Conservation (phyloP, 1,284 basidiomycete species). For the Fomitopsis betulina region DNA sequence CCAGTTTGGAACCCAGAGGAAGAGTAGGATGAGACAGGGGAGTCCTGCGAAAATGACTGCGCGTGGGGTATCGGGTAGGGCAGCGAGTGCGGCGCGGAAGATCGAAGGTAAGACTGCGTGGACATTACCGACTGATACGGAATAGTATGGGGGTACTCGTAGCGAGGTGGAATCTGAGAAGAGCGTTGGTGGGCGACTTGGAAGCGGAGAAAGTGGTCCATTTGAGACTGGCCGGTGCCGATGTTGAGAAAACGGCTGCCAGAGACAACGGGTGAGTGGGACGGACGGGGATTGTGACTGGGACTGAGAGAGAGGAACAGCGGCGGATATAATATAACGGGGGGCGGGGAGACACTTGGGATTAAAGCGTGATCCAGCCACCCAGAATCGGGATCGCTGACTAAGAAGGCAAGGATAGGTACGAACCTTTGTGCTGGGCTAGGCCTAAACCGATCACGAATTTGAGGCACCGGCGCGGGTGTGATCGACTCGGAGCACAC, state of each 20-base stretch:
- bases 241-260: constrained; percentile 6
- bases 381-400: not conserved
- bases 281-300: not conserved
- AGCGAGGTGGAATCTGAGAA: constrained; percentile 10
- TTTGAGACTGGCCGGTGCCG: constrained; percentile 10
- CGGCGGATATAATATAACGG: constrained; percentile 7
- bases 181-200: constrained; percentile 12
- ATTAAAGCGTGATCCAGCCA: constrained; percentile 3
- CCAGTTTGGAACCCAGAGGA: constrained; percentile 9
- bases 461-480: constrained; percentile 7
- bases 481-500: constrained; percentile 7
- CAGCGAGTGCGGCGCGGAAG: constrained; percentile 19
- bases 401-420: constrained; percentile 4
- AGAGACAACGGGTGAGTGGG: constrained; percentile 1
- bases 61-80: constrained; percentile 6
- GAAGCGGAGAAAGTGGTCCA: constrained; percentile 18
- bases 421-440: constrained; percentile 8
- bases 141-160: constrained; percentile 13
- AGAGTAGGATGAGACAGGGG: constrained; percentile 13
- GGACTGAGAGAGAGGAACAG: not conserved
- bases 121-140: constrained; percentile 15
- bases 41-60: constrained; percentile 12
- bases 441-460: constrained; percentile 7
- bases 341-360: not conserved
- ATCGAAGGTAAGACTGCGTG: constrained; percentile 20